These are phyloP conservation scores for Cupressus sempervirens DNA, from an alignment of 75 land plant species.

Conservation along the genomic window DNA sequence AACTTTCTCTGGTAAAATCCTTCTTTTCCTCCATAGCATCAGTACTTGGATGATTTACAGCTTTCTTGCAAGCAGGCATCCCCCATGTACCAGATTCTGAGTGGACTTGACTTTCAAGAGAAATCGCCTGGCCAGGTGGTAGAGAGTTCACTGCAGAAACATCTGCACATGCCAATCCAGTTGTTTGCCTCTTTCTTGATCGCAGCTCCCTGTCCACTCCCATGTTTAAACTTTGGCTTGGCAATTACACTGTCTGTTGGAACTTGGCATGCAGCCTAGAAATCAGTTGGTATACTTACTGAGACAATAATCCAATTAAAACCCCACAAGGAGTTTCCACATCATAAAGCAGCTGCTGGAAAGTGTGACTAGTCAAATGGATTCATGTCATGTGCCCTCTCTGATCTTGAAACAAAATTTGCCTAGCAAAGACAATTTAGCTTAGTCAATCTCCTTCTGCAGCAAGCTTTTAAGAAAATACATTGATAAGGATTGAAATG, in stretches of 20 bases:
- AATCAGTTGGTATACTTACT: neutral
- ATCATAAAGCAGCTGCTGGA: neutral
- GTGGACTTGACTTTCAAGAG: neutral
- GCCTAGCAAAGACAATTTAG: neutral
- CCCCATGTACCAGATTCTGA: constrained; percentile 4
- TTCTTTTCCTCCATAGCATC: neutral
- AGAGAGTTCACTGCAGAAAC: neutral
- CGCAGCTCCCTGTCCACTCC: constrained; percentile 7
- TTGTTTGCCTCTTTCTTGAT: constrained; percentile 7
- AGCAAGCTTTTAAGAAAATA: neutral
- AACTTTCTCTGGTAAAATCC: neutral
- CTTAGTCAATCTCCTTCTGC: neutral
- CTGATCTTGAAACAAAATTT: neutral
- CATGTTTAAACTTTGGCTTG: neutral
- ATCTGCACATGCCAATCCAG: neutral
- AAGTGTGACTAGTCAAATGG: neutral
- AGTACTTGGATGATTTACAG: neutral
- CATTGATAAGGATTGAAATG: neutral
- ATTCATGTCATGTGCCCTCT: neutral
- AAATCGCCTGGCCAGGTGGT: neutral
- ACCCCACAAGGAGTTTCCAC: neutral
- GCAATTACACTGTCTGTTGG: neutral
- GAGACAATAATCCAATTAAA: neutral
- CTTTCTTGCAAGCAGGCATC: neutral
- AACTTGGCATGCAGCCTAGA: neutral